phyloP scores from a whole-genome alignment of 495 filamentous ascomycete genomes.

The Parathielavia appendiculata region DNA sequence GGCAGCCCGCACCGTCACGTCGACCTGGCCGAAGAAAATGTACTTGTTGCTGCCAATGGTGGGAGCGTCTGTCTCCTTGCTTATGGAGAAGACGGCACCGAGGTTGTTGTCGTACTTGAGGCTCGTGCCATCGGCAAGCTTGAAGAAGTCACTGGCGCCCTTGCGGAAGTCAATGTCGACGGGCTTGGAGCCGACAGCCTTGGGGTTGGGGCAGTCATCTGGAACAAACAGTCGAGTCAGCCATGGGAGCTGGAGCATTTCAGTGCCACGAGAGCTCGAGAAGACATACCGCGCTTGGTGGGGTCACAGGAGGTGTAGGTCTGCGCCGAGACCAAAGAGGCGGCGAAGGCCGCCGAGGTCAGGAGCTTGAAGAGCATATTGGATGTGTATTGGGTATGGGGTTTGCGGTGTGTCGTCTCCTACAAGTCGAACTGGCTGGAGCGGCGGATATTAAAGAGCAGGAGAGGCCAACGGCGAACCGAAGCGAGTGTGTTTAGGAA shows the following conservation, averaged over 20 bases:
- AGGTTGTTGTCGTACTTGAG: slow-evolving; percentile 58
- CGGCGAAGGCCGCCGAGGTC: slow-evolving; percentile 39
- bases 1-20: slow-evolving; percentile 61
- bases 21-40: slow-evolving; percentile 75
- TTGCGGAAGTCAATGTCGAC: slow-evolving; percentile 72
- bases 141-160: slow-evolving; percentile 62
- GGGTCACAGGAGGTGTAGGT: slow-evolving; percentile 75
- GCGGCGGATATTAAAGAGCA: not conserved
- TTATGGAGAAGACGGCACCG: slow-evolving; percentile 72
- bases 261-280: not conserved
- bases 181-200: slow-evolving; percentile 60
- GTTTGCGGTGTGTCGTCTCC: not conserved
- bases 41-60: slow-evolving; percentile 64
- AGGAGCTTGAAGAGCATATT: slow-evolving; percentile 43
- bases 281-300: slow-evolving; percentile 55
- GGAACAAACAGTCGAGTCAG: slow-evolving; percentile 8
- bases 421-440: not conserved
- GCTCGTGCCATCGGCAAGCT: slow-evolving; percentile 54
- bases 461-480: no score
- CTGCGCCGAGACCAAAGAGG: slow-evolving; percentile 57
- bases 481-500: not conserved
- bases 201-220: slow-evolving; percentile 60
- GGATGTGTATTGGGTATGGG: not conserved
- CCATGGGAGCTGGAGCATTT: not conserved
- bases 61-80: slow-evolving; percentile 69